phyloP scores from a whole-genome alignment of 2,329 filamentous ascomycete genomes.

The Fusarium sp. region DNA sequence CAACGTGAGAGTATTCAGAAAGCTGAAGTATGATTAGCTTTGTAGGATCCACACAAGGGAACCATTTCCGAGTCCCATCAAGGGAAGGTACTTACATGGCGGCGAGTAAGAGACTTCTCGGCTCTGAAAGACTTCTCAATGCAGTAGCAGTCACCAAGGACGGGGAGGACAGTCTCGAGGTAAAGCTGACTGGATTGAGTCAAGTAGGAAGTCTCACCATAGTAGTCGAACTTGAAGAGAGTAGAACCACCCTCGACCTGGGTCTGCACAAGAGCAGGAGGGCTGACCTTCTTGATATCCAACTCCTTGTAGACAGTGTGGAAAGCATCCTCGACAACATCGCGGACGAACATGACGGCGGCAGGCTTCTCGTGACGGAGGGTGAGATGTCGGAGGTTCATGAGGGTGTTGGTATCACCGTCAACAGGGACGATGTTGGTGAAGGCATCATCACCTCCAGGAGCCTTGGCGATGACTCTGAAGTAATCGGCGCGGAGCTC shows the following conservation, averaged over 20 bases:
- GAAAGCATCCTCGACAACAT: conserved; percentile 84
- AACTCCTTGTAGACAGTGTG: conserved; percentile 80
- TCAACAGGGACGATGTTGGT: conserved; percentile 72
- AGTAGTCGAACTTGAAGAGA: conserved; percentile 90
- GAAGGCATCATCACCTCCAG: conserved; percentile 89
- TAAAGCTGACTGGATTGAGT: conserved; percentile 98
- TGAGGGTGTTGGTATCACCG: conserved; percentile 60
- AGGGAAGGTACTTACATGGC: conserved; percentile 65
- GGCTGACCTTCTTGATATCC: conserved; percentile 83
- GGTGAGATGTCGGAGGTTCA: conserved; percentile 85
- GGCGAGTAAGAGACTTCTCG: conserved; percentile 93
- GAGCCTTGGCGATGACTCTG: conserved; percentile 75
- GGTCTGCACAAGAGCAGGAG: conserved; percentile 92
- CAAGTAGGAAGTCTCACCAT: conserved; percentile 89
- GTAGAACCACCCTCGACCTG: conserved; percentile 94
- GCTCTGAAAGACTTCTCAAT: conserved; percentile 99
- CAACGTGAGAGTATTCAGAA: conserved; percentile 96
- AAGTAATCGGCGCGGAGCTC: conserved; percentile 94
- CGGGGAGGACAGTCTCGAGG: conserved; percentile 92
- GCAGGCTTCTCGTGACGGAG: conserved; percentile 86
- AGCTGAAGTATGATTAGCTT: conserved; percentile 54
- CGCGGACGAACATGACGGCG: conserved; percentile 88
- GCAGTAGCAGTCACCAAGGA: conserved; percentile 94
- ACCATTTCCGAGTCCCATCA: not conserved
- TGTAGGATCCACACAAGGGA: too few relatives aligned